Evolutionary conservation across 148 eudicot genomes (phyloP).

Genomic region (Gaultheria prostrata): DNA sequence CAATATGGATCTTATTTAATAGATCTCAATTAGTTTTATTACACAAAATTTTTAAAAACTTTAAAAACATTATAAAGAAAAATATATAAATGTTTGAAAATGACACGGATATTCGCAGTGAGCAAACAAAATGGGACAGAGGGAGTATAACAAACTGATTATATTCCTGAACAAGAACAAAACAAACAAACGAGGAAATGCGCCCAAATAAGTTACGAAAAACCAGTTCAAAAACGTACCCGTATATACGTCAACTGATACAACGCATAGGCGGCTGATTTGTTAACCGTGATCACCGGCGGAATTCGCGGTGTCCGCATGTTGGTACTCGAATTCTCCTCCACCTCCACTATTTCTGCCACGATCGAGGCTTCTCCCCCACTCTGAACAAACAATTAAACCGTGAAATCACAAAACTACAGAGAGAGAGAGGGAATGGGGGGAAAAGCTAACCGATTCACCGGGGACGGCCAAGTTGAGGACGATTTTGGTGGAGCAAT

Average conservation of each 20-base stretch:
- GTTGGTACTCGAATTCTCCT: conserved; percentile 63
- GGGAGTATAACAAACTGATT: neutral
- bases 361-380: conserved; percentile 87
- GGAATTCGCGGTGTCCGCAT: conserved; percentile 72
- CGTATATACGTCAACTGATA: conserved; percentile 82
- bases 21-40: too few relatives aligned
- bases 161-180: neutral
- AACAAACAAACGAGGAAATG: neutral
- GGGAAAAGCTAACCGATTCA: conserved; percentile 41
- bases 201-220: neutral
- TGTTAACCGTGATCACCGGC: conserved; percentile 76
- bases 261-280: conserved; percentile 70
- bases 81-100: too few relatives aligned
- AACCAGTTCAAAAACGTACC: conserved; percentile 37
- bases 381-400: conserved; percentile 38
- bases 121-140: too few relatives aligned
- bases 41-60: too few relatives aligned
- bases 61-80: too few relatives aligned
- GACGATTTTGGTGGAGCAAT: conserved; percentile 76
- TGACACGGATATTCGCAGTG: too few relatives aligned
- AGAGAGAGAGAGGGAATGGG: neutral
- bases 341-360: conserved; percentile 87
- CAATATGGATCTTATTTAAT: too few relatives aligned
- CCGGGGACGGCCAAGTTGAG: conserved; percentile 82
- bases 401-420: neutral